A percentile compares a stretch with the other conserved stretches of the same genome.
Evolutionary conservation across 2,329 filamentous ascomycete genomes (phyloP).

Genomic region (Claviceps digitariae): DNA sequence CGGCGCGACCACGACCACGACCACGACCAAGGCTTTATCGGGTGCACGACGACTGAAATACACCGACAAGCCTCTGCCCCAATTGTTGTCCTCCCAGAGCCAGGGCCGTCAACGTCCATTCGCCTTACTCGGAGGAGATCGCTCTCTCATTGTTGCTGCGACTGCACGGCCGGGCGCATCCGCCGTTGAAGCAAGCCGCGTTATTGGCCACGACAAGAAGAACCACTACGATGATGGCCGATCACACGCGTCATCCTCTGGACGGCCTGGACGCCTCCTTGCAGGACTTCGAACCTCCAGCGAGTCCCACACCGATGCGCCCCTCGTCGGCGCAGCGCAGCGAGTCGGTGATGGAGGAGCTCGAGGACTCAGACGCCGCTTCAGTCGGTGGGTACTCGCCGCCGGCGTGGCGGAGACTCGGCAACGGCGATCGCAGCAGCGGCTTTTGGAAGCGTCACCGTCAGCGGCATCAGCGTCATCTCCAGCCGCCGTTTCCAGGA

Average conservation of each 20-base stretch:
- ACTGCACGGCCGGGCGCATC: neutral
- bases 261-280: constrained; percentile 37
- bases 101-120: too few species aligned
- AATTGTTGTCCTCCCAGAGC: constrained; percentile 2
- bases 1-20: neutral
- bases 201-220: constrained; percentile 5
- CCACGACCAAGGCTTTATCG: constrained; percentile 3
- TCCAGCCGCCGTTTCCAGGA: neutral
- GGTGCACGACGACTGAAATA: constrained; percentile 5
- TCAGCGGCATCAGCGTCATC: constrained; percentile 2
- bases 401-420: constrained; percentile 46
- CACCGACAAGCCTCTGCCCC: constrained; percentile 16
- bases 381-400: constrained; percentile 46
- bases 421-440: constrained; percentile 43
- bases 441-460: constrained; percentile 38
- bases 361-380: constrained; percentile 31
- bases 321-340: constrained; percentile 20
- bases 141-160: constrained; percentile 16
- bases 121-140: constrained; percentile 18
- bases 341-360: constrained; percentile 22
- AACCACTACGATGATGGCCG: neutral
- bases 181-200: neutral
- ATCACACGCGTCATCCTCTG: constrained; percentile 14
- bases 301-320: constrained; percentile 19
- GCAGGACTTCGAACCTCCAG: constrained; percentile 40